A percentile compares a stretch with the other conserved stretches of the same genome.
Evolutionary conservation across 345 rosid genomes (phyloP).

Genomic region (Salix caprea): DNA sequence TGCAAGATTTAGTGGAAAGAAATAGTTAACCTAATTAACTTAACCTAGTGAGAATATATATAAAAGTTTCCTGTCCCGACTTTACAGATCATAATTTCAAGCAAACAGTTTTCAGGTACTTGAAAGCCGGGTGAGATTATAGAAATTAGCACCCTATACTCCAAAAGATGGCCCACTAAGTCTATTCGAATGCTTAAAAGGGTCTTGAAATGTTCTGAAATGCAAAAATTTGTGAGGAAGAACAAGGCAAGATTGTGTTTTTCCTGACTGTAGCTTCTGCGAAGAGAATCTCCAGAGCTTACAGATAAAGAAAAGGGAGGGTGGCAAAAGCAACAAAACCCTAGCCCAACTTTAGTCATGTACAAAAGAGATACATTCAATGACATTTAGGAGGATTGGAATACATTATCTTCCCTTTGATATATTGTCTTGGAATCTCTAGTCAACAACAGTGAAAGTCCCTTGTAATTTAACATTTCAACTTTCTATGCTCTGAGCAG

Average conservation of each 20-base stretch:
- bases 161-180: background rate
- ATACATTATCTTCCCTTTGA: constrained; percentile 24
- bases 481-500: constrained; percentile 4
- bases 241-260: constrained; percentile 13
- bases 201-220: background rate
- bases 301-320: constrained; percentile 1
- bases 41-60: background rate
- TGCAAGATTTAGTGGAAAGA: too few species aligned
- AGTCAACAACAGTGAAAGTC: constrained; percentile 29
- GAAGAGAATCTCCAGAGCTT: constrained; percentile 13
- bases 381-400: constrained; percentile 18
- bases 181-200: background rate
- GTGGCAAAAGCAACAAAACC: constrained; percentile 2
- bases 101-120: background rate
- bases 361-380: background rate
- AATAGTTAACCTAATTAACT: too few species aligned
- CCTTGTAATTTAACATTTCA: constrained; percentile 25
- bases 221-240: constrained; percentile 3
- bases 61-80: background rate
- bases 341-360: constrained; percentile 16
- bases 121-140: background rate
- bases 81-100: background rate
- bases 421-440: constrained; percentile 34
- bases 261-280: constrained; percentile 9
- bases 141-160: background rate